Base-by-base conservation (phyloP, 2,329 filamentous ascomycete species). In the Penicillium brasilianum region DNA sequence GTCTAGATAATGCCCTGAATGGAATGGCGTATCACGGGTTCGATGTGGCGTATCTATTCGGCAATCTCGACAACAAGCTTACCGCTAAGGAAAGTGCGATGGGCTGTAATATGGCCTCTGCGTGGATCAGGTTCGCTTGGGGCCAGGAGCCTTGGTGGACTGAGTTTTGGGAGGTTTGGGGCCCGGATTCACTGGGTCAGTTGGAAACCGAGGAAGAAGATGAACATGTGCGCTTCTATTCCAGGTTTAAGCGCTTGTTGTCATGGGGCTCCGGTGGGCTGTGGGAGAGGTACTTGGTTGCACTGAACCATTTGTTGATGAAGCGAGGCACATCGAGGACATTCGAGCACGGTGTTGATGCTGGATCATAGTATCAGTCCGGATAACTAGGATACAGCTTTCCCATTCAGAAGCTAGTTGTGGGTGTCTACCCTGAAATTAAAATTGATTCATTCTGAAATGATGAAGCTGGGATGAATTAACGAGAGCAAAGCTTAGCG, bases 401-500 rank as follows among this genome's bases (percentile, higher is more conserved):
- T 10, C 20, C 32, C 8, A 13, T 20, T 43, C n/a, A 43, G 4
- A 36, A 9, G 39, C 0, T 1, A 20, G 18, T 13, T 0, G 18
- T 20, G 3, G 16, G 2, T 20, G 5, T 43, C 20, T 13, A 6
- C 25, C n/a, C 9, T 10, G n/a, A 22, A 20, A 43, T 20, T 5
- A 13, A 43, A 10, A 43, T 43, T 1, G n/a, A 6, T 11, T 11
- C 11, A 20, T 20, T 3, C 18, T 13, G 14, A 36, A 14, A 10
- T 14, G 11, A 14, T 36, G 2, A 14, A 36, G 8, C 11, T 14
- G 2, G 3, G 39, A 28, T 25, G 36, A 18, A 13, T 20, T 1
- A 51, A 36, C 13, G 16, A 20, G 20, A 14, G 39, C n/a, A 22
- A 41, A 34, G 7, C n/a, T 63, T 30, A 65, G 36, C 34, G 46